Evolutionary conservation across 2,329 filamentous ascomycete species (phyloP).

Genomic region (Phyllosticta ampelicida): DNA sequence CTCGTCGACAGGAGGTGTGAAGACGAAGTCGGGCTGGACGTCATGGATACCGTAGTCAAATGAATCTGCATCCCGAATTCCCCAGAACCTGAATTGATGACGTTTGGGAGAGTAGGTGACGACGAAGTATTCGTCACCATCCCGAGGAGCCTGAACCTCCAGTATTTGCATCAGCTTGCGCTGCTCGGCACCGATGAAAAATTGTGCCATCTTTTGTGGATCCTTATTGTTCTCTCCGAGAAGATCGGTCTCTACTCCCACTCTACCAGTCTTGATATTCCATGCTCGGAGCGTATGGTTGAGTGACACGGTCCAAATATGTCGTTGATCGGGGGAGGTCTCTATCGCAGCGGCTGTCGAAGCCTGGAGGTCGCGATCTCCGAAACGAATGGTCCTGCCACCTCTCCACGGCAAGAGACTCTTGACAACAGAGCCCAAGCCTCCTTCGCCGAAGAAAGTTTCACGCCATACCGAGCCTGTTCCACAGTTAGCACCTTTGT

Average conservation of each 20-base stretch:
- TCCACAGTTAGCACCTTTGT: constrained; percentile 28
- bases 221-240: constrained; percentile 49
- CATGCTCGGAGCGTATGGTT: constrained; percentile 85
- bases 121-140: constrained; percentile 47
- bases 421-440: constrained; percentile 54
- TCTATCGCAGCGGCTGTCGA: constrained; percentile 54
- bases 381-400: constrained; percentile 52
- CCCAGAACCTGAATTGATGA: constrained; percentile 92
- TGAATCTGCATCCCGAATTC: constrained; percentile 51
- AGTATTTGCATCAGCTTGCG: constrained; percentile 66
- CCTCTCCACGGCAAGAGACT: constrained; percentile 49
- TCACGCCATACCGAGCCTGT: constrained; percentile 54
- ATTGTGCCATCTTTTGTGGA: constrained; percentile 58
- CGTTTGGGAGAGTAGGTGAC: constrained; percentile 83
- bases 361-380: constrained; percentile 50
- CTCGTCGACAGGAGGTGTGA: constrained; percentile 52
- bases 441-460: constrained; percentile 60
- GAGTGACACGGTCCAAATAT: constrained; percentile 69
- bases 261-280: constrained; percentile 72
- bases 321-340: constrained; percentile 38
- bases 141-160: constrained; percentile 40
- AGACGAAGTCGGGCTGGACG: constrained; percentile 51
- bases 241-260: constrained; percentile 68
- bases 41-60: constrained; percentile 55
- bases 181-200: constrained; percentile 69